These are phyloP conservation scores for Laguncularia racemosa DNA, from an alignment of 345 rosid species.

Conservation along the genomic window DNA sequence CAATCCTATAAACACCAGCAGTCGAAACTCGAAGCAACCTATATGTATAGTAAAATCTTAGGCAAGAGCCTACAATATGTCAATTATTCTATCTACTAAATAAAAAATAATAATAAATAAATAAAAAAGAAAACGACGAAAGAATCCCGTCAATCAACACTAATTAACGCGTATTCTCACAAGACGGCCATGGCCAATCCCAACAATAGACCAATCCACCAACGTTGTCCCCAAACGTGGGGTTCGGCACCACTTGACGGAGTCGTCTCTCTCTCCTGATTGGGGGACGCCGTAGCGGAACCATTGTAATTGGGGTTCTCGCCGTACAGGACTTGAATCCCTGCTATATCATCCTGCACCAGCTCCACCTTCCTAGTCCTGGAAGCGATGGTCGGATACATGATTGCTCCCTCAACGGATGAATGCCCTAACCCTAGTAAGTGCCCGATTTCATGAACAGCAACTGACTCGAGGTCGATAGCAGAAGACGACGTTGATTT, in stretches of 20 bases:
- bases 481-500: constrained; percentile 30
- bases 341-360: constrained; percentile 52
- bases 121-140: no score
- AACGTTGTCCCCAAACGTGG: neutral
- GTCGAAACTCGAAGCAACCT: no score
- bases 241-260: constrained; percentile 18
- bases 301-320: constrained; percentile 62
- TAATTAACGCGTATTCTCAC: no score
- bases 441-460: constrained; percentile 95
- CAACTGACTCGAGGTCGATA: constrained; percentile 83
- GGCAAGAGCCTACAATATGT: no score
- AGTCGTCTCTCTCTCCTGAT: constrained; percentile 37
- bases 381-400: constrained; percentile 74
- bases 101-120: no score
- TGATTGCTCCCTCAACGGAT: constrained; percentile 60
- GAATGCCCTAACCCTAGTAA: constrained; percentile 91
- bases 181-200: no score
- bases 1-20: no score
- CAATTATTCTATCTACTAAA: no score
- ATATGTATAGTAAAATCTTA: no score
- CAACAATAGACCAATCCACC: no score
- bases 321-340: constrained; percentile 72
- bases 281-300: constrained; percentile 18
- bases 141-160: no score
- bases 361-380: constrained; percentile 57